Evolutionary conservation across 2,329 filamentous ascomycete genomes (phyloP).

Genomic region (Gyromitra esculenta): DNA sequence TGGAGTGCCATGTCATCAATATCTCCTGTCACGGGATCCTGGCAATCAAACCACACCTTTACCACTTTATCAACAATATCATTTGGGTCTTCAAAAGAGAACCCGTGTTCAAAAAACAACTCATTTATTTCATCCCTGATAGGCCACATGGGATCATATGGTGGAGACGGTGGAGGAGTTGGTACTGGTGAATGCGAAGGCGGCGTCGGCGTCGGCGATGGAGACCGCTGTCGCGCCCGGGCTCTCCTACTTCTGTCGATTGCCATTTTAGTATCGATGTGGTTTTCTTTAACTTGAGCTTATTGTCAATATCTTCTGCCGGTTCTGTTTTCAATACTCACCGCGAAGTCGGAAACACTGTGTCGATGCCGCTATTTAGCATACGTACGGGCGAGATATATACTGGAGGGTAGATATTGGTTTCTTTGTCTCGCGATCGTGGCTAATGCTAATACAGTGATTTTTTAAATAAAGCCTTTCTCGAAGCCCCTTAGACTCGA

Average conservation of each 20-base stretch:
- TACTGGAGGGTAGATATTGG: neutral
- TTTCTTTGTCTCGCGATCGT: slow-evolving; percentile 20
- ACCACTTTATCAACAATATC: slow-evolving; percentile 7
- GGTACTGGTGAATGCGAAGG: neutral
- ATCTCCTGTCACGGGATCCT: neutral
- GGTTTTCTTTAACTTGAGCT: neutral
- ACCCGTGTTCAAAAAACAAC: slow-evolving; percentile 11
- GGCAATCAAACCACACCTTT: neutral
- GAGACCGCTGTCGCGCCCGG: neutral
- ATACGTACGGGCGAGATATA: neutral
- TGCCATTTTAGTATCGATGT: slow-evolving; percentile 7
- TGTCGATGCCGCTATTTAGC: neutral
- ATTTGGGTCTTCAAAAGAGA: slow-evolving; percentile 27
- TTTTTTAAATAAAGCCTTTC: neutral
- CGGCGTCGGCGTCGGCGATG: slow-evolving; percentile 3
- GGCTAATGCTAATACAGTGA: neutral
- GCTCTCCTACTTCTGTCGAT: neutral
- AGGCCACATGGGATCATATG: slow-evolving; percentile 13
- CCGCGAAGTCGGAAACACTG: neutral
- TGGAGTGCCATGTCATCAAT: neutral
- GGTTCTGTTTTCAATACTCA: neutral
- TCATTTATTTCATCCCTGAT: slow-evolving; percentile 18
- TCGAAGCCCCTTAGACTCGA: neutral
- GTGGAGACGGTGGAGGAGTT: slow-evolving; percentile 6
- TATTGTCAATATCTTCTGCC: neutral